Evolutionary conservation across 2,329 filamentous ascomycete species (phyloP), one percentile per base, ranked within the genome.

Genomic region (Juglanconis sp.): DNA sequence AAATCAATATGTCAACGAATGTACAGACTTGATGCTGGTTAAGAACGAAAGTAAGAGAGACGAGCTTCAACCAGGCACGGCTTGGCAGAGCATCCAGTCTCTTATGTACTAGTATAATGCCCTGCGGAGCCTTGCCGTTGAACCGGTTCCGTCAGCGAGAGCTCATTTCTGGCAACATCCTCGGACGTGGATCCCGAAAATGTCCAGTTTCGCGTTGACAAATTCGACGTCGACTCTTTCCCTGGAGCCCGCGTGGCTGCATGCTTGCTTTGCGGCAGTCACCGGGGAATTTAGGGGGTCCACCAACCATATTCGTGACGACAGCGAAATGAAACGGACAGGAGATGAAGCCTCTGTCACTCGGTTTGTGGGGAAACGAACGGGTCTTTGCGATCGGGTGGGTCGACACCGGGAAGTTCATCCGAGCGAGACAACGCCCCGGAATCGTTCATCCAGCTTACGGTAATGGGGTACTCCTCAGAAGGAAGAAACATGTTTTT

Each of bases 241-340:
- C 30, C 5, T 32, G 48, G 9, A 34, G 30, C 4, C 4, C 30
- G 13, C 47, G 9, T 49, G 30, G 17, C 30, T 32, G 2, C 32
- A 31, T 15, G 24, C 13, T 36, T 53, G 8, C 51, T 32, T 53
- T 31, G 24, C 30, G 31, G 56, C 24, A n/a, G 11, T 36, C 17
- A 17, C n/a, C 36, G 46, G 51, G 57, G 52, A 31, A 36, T 44
- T 55, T 24, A 9, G 34, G 44, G 35, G 57, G 17, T 57, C 52
- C 57, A 54, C 44, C 57, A 59, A 57, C 51, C 57, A 55, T 34
- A 42, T 35, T 36, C 40, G 32, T 17, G 46, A 46, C 44, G 52
- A 10, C 51, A 49, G 36, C 44, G 57, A 59, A 32, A 59, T 59
- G 56, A 53, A 36, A 58, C 32, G 56, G 56, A 48, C 49, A 10